Base-by-base conservation (phyloP, 257 asterid genomes). In the Vinca minor region DNA sequence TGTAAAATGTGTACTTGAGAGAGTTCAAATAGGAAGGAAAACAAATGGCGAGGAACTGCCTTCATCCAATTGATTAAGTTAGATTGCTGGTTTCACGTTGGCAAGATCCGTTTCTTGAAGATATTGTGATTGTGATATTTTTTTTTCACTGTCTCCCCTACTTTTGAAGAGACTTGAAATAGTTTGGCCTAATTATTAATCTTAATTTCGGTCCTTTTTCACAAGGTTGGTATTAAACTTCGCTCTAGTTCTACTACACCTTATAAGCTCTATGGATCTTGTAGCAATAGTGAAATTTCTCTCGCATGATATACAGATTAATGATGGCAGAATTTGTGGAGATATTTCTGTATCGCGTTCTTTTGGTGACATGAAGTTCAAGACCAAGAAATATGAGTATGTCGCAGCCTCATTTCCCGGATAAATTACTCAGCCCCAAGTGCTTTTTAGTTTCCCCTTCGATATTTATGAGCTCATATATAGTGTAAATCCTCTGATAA, bases 271-370 rank as follows among this genome's bases (percentile, higher is more conserved):
- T 41, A 11, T 44, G 25, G 52, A 62, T 18, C 5, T 34, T 9
- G 0, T 17, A 10, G 38, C 26, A 31, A 58, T 50, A 42, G 54
- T 23, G 29, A 52, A 26, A 38, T 13, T 17, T 47, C 32, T 65
- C 64, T 63, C 36, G 15, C 57, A 21, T 64, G 48, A 15, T 72
- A 50, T 71, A 66, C 80, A 91, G 98, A 89, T 93, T 69, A 73
- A 52, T 44, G 76, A 89, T 71, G 97, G 99, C 71, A 83, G 99
- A 77, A 87, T 93, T 36, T 89, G 99, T 63, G 96, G 96, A 52
- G 97, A 93, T 68, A 85, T 93, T 23, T 79, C 99, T 38, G 96
- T 93, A 25, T 89, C 99, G 45, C 99, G 96, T 73, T 86, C 99
- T 63, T 89, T 93, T 75, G 99, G 99, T n/a, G 99, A 93, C 76